A percentile compares a stretch with the other conserved stretches of the same genome.
Evolutionary conservation across 371 early-diverging fungal genomes (phyloP).

Genomic region (Basidiobolus meristosporus): DNA sequence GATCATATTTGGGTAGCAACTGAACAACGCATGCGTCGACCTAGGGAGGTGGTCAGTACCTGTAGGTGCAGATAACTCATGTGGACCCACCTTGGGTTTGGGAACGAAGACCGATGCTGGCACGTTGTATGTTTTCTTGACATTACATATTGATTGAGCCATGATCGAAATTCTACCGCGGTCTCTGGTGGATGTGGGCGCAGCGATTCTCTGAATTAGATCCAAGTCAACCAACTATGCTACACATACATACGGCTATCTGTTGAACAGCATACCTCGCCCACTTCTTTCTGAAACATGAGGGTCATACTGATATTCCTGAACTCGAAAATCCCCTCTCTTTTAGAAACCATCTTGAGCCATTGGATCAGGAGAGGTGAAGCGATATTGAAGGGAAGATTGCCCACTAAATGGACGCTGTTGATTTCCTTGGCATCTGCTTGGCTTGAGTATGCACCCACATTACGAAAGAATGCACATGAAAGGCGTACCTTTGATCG

Average conservation of each 20-base stretch:
- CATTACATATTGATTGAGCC: slow-evolving; percentile 49
- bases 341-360: slow-evolving; percentile 31
- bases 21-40: slow-evolving; percentile 60
- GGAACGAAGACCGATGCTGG: slow-evolving; percentile 48
- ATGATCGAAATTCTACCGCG: slow-evolving; percentile 55
- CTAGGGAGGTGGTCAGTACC: slow-evolving; percentile 2
- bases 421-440: too few species aligned
- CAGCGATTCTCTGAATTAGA: slow-evolving; percentile 28
- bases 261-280: slow-evolving; percentile 17
- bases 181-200: slow-evolving; percentile 20
- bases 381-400: slow-evolving; percentile 63
- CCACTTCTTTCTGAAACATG: slow-evolving; percentile 80
- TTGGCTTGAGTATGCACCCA: neutral
- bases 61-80: neutral
- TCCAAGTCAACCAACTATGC: neutral
- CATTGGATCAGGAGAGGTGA: slow-evolving; percentile 55
- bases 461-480: neutral
- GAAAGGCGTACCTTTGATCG: neutral
- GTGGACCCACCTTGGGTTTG: slow-evolving; percentile 25
- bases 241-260: neutral
- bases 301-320: slow-evolving; percentile 42
- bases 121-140: slow-evolving; percentile 34
- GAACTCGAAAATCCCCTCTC: slow-evolving; percentile 35
- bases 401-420: slow-evolving; percentile 45
- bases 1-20: slow-evolving; percentile 9